A percentile compares a stretch with the other conserved stretches of the same genome.
Evolutionary conservation across 768 basidiomycete genomes (phyloP).

Genomic region (Amanita brunnescens): DNA sequence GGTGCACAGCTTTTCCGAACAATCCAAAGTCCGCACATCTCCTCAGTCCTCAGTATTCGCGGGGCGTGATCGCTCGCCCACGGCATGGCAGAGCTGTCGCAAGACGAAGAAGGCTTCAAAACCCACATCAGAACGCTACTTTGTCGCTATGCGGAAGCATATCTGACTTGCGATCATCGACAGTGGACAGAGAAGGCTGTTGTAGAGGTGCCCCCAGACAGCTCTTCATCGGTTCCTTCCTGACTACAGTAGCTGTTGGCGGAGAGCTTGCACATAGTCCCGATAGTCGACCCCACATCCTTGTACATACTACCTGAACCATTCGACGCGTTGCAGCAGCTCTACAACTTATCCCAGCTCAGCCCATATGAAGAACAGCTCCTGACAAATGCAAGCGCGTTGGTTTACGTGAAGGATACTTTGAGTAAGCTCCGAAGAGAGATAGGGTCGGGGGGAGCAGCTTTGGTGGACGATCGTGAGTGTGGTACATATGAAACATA

Average conservation of each 20-base stretch:
- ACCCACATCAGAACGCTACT: slow-evolving; percentile 48
- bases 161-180: slow-evolving; percentile 49
- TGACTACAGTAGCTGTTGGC: slow-evolving; percentile 26
- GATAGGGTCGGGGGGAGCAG: slow-evolving; percentile 29
- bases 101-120: slow-evolving; percentile 19
- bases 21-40: too few relatives aligned
- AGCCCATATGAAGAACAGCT: slow-evolving; percentile 39
- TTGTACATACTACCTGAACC: slow-evolving; percentile 49
- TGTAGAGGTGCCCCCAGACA: slow-evolving; percentile 26
- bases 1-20: too few relatives aligned
- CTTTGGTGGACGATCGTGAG: slow-evolving; percentile 28
- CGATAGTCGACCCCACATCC: slow-evolving; percentile 41
- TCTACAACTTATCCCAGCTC: slow-evolving; percentile 24
- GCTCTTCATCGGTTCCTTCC: background rate
- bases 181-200: slow-evolving; percentile 43
- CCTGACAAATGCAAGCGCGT: slow-evolving; percentile 25
- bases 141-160: slow-evolving; percentile 40
- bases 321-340: slow-evolving; percentile 32
- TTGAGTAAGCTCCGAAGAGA: slow-evolving; percentile 17
- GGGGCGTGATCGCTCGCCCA: background rate
- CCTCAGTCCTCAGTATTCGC: background rate
- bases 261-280: slow-evolving; percentile 32
- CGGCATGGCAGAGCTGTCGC: background rate
- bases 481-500: background rate
- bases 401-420: slow-evolving; percentile 23